phyloP scores from a whole-genome alignment of 228 moss, liverwort and hornwort genomes.

The Sphagnum magellanicum region DNA sequence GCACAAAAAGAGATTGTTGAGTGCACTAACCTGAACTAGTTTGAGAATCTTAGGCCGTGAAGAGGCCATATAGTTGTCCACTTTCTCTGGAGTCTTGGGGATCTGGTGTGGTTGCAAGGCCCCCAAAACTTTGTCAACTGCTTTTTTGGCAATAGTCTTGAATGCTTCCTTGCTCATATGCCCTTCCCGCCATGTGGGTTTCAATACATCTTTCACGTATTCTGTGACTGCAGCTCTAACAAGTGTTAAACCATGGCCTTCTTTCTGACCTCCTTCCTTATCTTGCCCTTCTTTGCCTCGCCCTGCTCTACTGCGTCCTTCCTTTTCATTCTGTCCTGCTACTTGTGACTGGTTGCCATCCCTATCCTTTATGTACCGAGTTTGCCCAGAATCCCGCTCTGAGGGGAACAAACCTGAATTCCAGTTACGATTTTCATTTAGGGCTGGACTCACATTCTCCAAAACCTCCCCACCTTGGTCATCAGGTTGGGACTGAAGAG shows the following conservation, averaged over 20 bases:
- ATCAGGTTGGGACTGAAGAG: background rate
- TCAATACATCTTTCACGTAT: slow-evolving; percentile 76
- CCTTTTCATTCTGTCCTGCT: slow-evolving; percentile 24
- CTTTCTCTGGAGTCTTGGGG: slow-evolving; percentile 79
- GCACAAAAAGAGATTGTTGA: too few relatives aligned
- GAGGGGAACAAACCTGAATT: slow-evolving; percentile 8
- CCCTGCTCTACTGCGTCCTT: slow-evolving; percentile 12
- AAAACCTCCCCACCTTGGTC: slow-evolving; percentile 12
- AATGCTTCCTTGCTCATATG: slow-evolving; percentile 96
- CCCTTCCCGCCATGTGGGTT: slow-evolving; percentile 92
- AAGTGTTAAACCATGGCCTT: slow-evolving; percentile 47
- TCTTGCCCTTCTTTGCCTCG: slow-evolving; percentile 41
- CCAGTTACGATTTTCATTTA: slow-evolving; percentile 30
- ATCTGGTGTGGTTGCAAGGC: slow-evolving; percentile 65
- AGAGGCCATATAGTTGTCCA: slow-evolving; percentile 60
- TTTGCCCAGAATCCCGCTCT: slow-evolving; percentile 1
- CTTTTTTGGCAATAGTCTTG: slow-evolving; percentile 90
- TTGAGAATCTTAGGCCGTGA: slow-evolving; percentile 81
- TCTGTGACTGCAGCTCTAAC: slow-evolving; percentile 73
- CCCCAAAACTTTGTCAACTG: slow-evolving; percentile 81
- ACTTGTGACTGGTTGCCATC: background rate
- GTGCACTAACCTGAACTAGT: slow-evolving; percentile 66
- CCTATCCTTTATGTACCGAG: background rate
- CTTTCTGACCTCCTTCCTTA: slow-evolving; percentile 45
- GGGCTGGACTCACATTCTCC: slow-evolving; percentile 66